Conservation (phyloP, 371 early-diverging fungal species). For the Fennellomyces sp. region DNA sequence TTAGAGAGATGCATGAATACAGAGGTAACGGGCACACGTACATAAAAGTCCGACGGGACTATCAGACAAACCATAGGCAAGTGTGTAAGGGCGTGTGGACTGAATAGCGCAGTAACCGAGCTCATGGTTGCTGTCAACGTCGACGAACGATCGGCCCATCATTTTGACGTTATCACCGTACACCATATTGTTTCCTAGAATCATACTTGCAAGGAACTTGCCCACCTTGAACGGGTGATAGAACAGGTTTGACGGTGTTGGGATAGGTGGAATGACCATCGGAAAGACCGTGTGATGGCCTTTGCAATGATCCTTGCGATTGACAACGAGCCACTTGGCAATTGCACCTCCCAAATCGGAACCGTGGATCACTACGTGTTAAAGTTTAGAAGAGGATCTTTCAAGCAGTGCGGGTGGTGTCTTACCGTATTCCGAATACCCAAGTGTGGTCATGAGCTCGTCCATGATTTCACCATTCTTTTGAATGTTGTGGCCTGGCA, state of each 20-base stretch:
- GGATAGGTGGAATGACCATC: conserved; percentile 37
- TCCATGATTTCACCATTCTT: conserved; percentile 47
- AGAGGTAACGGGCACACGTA: conserved; percentile 11
- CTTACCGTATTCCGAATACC: conserved; percentile 51
- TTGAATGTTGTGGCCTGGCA: conserved; percentile 33
- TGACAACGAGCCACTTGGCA: conserved; percentile 38
- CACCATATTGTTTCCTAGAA: conserved; percentile 27
- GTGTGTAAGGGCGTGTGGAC: conserved; percentile 58
- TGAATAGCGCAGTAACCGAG: conserved; percentile 62
- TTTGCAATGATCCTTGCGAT: conserved; percentile 39
- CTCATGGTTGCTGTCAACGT: conserved; percentile 26
- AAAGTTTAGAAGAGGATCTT: too few relatives aligned
- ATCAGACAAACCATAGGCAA: conserved; percentile 61
- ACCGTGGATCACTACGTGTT: conserved; percentile 48
- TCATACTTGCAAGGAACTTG: conserved; percentile 30
- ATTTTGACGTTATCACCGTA: conserved; percentile 15
- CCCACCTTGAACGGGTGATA: conserved; percentile 26
- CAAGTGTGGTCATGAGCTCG: conserved; percentile 57
- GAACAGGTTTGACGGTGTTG: conserved; percentile 29
- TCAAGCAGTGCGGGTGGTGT: background rate
- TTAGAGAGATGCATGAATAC: background rate
- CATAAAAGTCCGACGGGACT: conserved; percentile 61
- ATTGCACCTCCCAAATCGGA: conserved; percentile 62
- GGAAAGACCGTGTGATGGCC: conserved; percentile 52
- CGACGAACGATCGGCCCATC: conserved; percentile 21